Base-by-base conservation (phyloP, 305 asterid species). In the Stenogyne calaminthoides region DNA sequence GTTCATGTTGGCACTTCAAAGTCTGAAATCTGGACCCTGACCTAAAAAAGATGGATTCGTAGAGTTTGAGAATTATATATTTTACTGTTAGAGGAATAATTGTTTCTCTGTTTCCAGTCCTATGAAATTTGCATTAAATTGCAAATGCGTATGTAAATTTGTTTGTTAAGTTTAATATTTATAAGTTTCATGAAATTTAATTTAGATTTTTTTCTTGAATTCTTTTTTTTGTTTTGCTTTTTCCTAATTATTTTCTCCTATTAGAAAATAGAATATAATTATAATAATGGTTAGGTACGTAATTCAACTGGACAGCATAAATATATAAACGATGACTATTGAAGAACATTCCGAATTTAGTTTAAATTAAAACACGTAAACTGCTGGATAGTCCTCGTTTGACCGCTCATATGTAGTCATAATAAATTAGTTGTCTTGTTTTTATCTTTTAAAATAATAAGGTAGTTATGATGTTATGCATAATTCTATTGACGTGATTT, bases 301-400 rank as follows among this genome's bases (percentile, higher is more conserved):
- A 25, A 25, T 25, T 25, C 29, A 25, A 25, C 36, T 6, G 36
- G 36, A 32, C 36, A 32, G 36, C 7, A 3, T 32, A 20, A 22
- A 10, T 36, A 16, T 37, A 44, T 59, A 47, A 0, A 18, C 3
- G 4, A 32, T 15, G 25, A 60, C 47, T 16, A 0, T 19, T 16
- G 56, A 16, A 32, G 15, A 54, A 54, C 19, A 25, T 36, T 67
- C 64, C 69, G 58, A 34, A 56, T 40, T 0, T 58, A 8, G n/a
- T 46, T 46, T 36, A 49, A 63, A 76, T 55, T 16, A 64, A 64
- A 77, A 40, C 15, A 64, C 9, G 56, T 18, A 44, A 65, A 57
- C 64, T n/a, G n/a, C 29, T 40, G 37, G 22, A 68, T 36, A 60
- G 1, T 27, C 56, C 14, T 29, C 44, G 20, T 70, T 70, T 76